Percentiles rank a stretch among this genome's conserved stretches.
These are phyloP conservation scores for Graphilbum sp. DNA, from an alignment of 2,329 filamentous ascomycete species.

Conservation along the genomic window DNA sequence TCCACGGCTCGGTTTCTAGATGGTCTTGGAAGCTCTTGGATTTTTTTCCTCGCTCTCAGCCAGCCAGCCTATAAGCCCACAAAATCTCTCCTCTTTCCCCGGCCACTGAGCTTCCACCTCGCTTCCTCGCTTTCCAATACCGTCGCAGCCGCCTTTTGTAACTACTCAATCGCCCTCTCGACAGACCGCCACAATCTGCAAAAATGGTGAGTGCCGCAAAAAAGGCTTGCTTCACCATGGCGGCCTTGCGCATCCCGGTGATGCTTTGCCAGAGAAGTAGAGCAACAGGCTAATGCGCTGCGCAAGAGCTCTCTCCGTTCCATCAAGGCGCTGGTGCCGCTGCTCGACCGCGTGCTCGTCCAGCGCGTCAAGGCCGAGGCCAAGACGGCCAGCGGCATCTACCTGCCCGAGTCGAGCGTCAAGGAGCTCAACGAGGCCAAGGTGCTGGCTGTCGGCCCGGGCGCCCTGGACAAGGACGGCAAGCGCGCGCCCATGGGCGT, in stretches of 20 bases:
- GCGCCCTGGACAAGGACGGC: constrained; percentile 72
- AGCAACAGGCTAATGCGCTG: not conserved
- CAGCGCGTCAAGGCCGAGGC: constrained; percentile 95
- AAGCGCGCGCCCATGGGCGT: constrained; percentile 79
- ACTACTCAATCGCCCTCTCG: no score
- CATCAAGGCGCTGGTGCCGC: constrained; percentile 86
- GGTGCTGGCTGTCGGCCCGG: constrained; percentile 88
- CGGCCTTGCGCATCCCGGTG: no score
- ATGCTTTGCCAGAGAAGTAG: no score
- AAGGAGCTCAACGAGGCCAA: constrained; percentile 98
- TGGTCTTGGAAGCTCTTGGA: constrained; percentile 17
- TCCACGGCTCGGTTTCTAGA: constrained; percentile 15
- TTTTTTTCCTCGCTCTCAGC: constrained; percentile 5
- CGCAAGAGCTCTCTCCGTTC: constrained; percentile 59
- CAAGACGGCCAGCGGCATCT: constrained; percentile 94
- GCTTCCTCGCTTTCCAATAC: not conserved
- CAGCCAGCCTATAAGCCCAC: constrained; percentile 1
- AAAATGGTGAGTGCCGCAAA: constrained; percentile 12
- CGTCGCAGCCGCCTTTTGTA: no score
- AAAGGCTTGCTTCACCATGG: not conserved
- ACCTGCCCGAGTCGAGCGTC: constrained; percentile 88
- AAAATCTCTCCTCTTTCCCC: constrained; percentile 6
- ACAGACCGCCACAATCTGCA: no score
- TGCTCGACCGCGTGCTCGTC: constrained; percentile 94
- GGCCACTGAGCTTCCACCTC: not conserved